Percentiles rank a stretch among this genome's conserved stretches.
Conservation (phyloP, 768 basidiomycete species). For the Lentinus tigrinus region DNA sequence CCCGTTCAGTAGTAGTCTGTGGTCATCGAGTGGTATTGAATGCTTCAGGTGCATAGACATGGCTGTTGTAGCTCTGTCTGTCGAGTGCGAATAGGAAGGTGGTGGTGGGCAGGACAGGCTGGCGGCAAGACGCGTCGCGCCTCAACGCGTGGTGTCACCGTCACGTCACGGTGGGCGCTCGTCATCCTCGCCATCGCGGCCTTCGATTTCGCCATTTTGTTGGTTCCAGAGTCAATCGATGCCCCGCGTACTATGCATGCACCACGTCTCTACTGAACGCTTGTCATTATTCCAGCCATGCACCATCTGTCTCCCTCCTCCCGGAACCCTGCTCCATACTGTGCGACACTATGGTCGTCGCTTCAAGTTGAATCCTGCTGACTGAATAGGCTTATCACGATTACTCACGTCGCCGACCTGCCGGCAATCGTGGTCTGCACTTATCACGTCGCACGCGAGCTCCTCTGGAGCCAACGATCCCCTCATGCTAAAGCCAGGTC, state of each 20-base stretch:
- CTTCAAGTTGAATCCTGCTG: not conserved
- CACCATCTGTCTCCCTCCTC: too few relatives aligned
- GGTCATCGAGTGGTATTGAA: not conserved
- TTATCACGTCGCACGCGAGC: not conserved
- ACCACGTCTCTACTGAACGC: too few relatives aligned
- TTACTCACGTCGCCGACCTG: not conserved
- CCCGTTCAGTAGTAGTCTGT: conserved; percentile 7
- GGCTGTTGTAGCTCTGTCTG: too few relatives aligned
- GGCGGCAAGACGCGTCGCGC: too few relatives aligned
- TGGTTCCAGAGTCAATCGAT: too few relatives aligned
- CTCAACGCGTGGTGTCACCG: too few relatives aligned
- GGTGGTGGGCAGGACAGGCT: too few relatives aligned
- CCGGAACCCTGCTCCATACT: not conserved
- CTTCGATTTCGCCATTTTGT: not conserved
- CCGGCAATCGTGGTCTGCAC: not conserved
- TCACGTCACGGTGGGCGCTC: not conserved
- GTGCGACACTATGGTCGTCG: not conserved
- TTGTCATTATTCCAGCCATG: too few relatives aligned
- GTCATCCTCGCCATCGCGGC: not conserved
- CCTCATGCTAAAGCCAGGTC: conserved; percentile 9
- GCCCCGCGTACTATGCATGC: too few relatives aligned
- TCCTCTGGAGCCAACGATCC: not conserved
- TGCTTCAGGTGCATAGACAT: not conserved
- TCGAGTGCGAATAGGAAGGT: too few relatives aligned
- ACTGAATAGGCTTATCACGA: not conserved